Conservation (phyloP, 148 eudicot species). For the Hydrangea macrophylla region DNA sequence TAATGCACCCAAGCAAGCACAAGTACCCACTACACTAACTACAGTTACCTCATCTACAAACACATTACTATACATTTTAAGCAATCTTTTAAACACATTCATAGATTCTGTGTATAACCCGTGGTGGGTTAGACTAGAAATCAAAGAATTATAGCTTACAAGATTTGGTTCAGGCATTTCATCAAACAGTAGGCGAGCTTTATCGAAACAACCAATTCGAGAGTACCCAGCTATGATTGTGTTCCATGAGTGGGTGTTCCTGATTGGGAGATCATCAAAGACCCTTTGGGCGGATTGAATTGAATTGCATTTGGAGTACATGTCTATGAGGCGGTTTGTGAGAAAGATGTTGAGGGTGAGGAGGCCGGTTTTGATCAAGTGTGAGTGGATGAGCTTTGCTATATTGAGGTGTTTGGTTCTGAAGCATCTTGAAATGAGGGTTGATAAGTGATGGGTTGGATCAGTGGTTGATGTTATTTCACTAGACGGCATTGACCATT, state of each 20-base stretch:
- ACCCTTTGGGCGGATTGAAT: slow-evolving; percentile 44
- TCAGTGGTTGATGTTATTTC: slow-evolving; percentile 12
- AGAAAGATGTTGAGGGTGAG: slow-evolving; percentile 37
- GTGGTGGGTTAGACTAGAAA: slow-evolving; percentile 44
- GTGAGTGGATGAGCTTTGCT: slow-evolving; percentile 57
- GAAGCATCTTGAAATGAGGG: slow-evolving; percentile 49
- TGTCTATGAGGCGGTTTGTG: slow-evolving; percentile 52
- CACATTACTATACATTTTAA: slow-evolving; percentile 17
- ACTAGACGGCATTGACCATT: slow-evolving; percentile 6
- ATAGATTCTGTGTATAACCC: slow-evolving; percentile 44
- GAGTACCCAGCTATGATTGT: slow-evolving; percentile 45
- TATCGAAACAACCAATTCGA: slow-evolving; percentile 30
- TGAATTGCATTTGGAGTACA: slow-evolving; percentile 53
- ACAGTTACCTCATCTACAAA: slow-evolving; percentile 55
- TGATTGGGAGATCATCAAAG: slow-evolving; percentile 49
- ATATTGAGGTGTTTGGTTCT: slow-evolving; percentile 42
- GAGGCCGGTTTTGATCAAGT: slow-evolving; percentile 55
- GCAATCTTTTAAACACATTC: slow-evolving; percentile 43
- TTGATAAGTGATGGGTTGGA: slow-evolving; percentile 23
- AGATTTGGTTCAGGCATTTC: slow-evolving; percentile 60
- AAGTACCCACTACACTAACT: slow-evolving; percentile 43
- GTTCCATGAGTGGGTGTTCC: slow-evolving; percentile 69
- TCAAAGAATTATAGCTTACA: slow-evolving; percentile 53
- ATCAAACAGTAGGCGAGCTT: slow-evolving; percentile 50
- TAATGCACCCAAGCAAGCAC: slow-evolving; percentile 38